Evolutionary conservation across 148 eudicot genomes (phyloP).

Genomic region (Pouteria glomerata): DNA sequence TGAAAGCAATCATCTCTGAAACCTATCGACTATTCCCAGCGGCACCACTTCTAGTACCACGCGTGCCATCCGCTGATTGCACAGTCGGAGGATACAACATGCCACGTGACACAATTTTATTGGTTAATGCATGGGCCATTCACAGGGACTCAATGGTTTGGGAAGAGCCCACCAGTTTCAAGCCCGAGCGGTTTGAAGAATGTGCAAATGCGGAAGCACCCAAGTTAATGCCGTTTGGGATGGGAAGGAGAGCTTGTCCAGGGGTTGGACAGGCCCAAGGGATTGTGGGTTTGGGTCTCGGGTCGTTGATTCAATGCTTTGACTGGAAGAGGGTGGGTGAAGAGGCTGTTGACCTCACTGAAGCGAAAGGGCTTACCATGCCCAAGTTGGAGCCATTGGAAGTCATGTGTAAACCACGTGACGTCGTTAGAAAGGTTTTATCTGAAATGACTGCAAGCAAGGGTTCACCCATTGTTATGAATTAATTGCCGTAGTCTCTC

Average conservation of each 20-base stretch:
- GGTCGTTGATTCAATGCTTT: slow-evolving; percentile 30
- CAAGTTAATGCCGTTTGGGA: slow-evolving; percentile 34
- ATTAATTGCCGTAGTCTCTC: no score
- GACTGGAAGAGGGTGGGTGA: slow-evolving; percentile 29
- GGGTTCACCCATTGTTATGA: no score
- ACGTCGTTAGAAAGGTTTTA: slow-evolving; percentile 13
- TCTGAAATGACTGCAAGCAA: no score
- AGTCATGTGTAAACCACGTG: slow-evolving; percentile 20
- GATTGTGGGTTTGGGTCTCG: slow-evolving; percentile 25
- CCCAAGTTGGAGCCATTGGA: slow-evolving; percentile 23
- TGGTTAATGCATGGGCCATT: slow-evolving; percentile 34
- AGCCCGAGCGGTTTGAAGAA: slow-evolving; percentile 34
- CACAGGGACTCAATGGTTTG: slow-evolving; percentile 25
- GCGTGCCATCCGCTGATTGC: slow-evolving; percentile 19
- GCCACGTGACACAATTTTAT: slow-evolving; percentile 23
- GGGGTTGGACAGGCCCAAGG: slow-evolving; percentile 21
- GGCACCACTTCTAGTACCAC: slow-evolving; percentile 24
- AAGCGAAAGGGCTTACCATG: slow-evolving; percentile 25
- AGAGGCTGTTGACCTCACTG: slow-evolving; percentile 18
- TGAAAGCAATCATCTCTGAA: slow-evolving; percentile 15
- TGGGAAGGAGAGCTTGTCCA: slow-evolving; percentile 36
- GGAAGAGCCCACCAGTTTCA: slow-evolving; percentile 24
- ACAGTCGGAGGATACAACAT: slow-evolving; percentile 16
- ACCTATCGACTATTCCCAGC: slow-evolving; percentile 24
- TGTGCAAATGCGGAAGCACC: slow-evolving; percentile 14